Evolutionary conservation across 75 land plant genomes (phyloP).

Genomic region (Cupressus sempervirens): DNA sequence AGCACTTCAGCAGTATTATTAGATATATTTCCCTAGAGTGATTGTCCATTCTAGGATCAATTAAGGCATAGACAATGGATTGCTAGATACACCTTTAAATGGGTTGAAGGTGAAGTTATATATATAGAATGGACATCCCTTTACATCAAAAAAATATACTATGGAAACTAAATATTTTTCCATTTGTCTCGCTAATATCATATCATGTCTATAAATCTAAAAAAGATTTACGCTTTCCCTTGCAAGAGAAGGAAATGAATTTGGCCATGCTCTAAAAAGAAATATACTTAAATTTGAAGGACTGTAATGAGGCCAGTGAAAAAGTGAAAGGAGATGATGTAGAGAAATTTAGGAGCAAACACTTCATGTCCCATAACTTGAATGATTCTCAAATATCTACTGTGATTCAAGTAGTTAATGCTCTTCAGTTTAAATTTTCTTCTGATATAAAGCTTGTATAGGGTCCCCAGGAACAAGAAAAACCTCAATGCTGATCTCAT

Average conservation of each 20-base stretch:
- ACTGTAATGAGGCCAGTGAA: not conserved
- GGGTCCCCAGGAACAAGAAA: conserved; percentile 87
- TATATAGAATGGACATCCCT: not conserved
- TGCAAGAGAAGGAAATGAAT: conserved; percentile 12
- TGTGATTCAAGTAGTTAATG: conserved; percentile 16
- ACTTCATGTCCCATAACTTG: conserved; percentile 13
- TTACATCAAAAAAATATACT: not conserved
- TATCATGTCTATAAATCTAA: conserved; percentile 25
- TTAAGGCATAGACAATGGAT: too few species aligned
- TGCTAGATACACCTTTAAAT: not conserved
- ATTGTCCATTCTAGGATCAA: too few species aligned
- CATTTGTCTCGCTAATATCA: conserved; percentile 30
- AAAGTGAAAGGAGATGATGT: conserved; percentile 4
- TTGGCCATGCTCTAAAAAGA: conserved; percentile 19
- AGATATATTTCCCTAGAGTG: too few species aligned
- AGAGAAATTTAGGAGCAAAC: not conserved
- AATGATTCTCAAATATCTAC: conserved; percentile 57
- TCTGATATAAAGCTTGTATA: conserved; percentile 57
- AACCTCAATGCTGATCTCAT: conserved; percentile 53
- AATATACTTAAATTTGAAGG: conserved; percentile 9
- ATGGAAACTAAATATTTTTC: conserved; percentile 13
- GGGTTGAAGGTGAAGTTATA: not conserved
- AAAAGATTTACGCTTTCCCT: not conserved
- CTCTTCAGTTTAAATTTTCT: conserved; percentile 12
- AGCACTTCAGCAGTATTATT: too few species aligned